These are phyloP conservation scores for Candida orba DNA, from an alignment of 805 yeast genomes.

Conservation along the genomic window DNA sequence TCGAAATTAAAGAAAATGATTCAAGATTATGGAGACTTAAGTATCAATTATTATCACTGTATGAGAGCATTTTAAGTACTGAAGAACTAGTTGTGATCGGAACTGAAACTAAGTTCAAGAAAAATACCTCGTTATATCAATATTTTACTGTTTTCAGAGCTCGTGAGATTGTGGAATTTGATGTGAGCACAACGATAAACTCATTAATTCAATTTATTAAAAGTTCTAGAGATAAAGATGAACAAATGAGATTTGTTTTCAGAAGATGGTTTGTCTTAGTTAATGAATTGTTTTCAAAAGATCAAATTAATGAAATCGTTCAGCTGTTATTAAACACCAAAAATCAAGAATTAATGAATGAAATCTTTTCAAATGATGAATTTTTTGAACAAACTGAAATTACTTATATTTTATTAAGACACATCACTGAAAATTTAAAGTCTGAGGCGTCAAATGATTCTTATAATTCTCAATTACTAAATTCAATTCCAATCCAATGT, in stretches of 20 bases:
- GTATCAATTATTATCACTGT: constrained; percentile 42
- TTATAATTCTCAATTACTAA: constrained; percentile 6
- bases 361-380: constrained; percentile 31
- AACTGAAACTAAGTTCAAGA: constrained; percentile 2
- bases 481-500: constrained; percentile 44
- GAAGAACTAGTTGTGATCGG: constrained; percentile 16
- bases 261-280: constrained; percentile 50
- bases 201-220: constrained; percentile 23
- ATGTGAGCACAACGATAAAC: constrained; percentile 13
- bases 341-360: constrained; percentile 14
- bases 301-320: constrained; percentile 26
- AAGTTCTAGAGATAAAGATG: not conserved
- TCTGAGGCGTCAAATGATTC: not conserved
- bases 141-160: constrained; percentile 41
- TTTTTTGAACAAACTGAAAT: constrained; percentile 41
- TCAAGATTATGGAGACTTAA: constrained; percentile 36
- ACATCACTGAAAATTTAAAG: constrained; percentile 12
- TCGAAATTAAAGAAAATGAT: constrained; percentile 10
- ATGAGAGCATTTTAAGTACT: constrained; percentile 29
- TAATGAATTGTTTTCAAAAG: constrained; percentile 27
- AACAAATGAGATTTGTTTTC: constrained; percentile 25
- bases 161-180: constrained; percentile 35
- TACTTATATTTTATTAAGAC: constrained; percentile 24
- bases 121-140: constrained; percentile 3
- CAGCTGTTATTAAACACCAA: constrained; percentile 20